Evolutionary conservation across 768 basidiomycete species (phyloP), one percentile per base, ranked within the genome.

Genomic region (Serendipita vermifera): DNA sequence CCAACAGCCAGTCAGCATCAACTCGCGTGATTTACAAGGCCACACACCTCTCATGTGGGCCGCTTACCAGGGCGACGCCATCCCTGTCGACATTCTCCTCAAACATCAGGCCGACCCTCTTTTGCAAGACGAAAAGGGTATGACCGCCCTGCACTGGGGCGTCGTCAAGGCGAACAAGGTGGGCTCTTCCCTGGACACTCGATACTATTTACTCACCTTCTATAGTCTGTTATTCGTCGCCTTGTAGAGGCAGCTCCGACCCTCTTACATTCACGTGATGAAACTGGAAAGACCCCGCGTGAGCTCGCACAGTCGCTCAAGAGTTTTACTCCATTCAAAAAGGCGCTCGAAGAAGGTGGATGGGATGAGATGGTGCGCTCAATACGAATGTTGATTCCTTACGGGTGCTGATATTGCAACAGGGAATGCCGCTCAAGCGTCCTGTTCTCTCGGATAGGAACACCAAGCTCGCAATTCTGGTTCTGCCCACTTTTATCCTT

Each of bases 21-120:
- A 99, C 66, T 84, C 85, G 43, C 78, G 82, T 35, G 96, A 99
- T 67, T 74, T 82, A 1, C 86, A 89, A 63, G 96, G 96, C 0
- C 96, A 98, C 66, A 96, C 94, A 0, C 77, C 88, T 0, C 75
- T 98, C 51, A 96, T 97, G 89, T 99, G 96, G 96, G 96, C 96
- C 3, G 89, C 91, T 6, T 99, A 98, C 69, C 96, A 99, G 67
- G 96, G 96, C 41, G 96, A 99, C 65, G 92, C 91, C 1, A 78
- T 98, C 32, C 90, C 87, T 2, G 92, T 98, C 3, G 92, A 97
- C 60, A 69, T 98, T 41, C 70, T 99, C 38, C 75, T 99, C 54
- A 79, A 82, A 56, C 88, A 93, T 61, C 89, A 89, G 2, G 92
- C 96, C 1, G 86, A 81, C 57, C 75, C 83, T 0, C 81, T 81